Base-by-base conservation (phyloP, 805 yeast species). In the Ascoidea rubescens region DNA sequence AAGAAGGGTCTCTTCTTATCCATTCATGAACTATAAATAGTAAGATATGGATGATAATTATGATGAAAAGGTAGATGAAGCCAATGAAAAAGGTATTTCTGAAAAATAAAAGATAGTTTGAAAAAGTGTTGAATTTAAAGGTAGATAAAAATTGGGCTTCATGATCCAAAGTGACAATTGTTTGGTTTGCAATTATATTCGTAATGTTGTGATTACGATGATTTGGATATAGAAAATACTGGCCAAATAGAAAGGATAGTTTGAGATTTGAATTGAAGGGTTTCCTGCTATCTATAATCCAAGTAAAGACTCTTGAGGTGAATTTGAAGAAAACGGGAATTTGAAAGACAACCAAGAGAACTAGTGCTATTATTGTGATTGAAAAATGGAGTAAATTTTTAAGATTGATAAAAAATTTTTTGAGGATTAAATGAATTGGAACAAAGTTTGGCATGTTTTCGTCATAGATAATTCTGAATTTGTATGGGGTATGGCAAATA, bases 401-500 rank as follows among this genome's bases (percentile, higher is more conserved):
- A 14, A 5, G 55, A 48, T 32, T 59, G 45, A 28, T 58, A 62
- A 54, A 5, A 58, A 75, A 57, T 48, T 74, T 77, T 46, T 59
- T 59, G 54, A 78, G 47, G 14, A 86, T 64, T 46, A 81, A 64
- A 1, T 58, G 54, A 2, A 78, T 8, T 0, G 96, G 95, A 30
- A 86, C 75, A 31, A 67, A 63, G 6, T 64, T 67, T 1, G 95
- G 93, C 79, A 84, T 83, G 48, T 77, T 65, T 2, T 75, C 78
- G 50, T 75, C 76, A 63, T 83, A 86, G 1, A 79, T 73, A 30
- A 87, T 84, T 33, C 74, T 73, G 64, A 86, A 86, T 52, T 71
- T 73, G 65, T 84, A 89, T 32, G 80, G 77, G 43, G 84, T 71
- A 60, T 88, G 84, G 65, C 98, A 93, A 46, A 93, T 85, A 64